Conservation (phyloP, 164 flowering plant genomes). For the Macadamia tetraphylla region DNA sequence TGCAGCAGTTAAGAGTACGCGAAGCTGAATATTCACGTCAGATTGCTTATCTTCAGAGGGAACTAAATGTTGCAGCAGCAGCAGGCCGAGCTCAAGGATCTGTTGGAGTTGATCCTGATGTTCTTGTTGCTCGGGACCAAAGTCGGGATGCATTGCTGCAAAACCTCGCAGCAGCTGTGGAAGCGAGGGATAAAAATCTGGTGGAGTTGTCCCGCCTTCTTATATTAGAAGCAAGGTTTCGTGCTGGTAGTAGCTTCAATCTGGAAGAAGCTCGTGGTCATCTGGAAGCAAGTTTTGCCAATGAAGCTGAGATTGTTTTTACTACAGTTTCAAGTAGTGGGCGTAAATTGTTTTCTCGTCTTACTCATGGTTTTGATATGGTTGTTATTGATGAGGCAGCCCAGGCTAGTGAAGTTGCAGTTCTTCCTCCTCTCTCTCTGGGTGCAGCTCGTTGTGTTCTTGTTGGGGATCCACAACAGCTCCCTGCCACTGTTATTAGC, state of each 20-base stretch:
- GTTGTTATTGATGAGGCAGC: slow-evolving; percentile 62
- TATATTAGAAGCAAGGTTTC: slow-evolving; percentile 51
- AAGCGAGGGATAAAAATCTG: slow-evolving; percentile 55
- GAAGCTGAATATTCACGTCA: slow-evolving; percentile 52
- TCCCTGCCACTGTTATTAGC: slow-evolving; percentile 84
- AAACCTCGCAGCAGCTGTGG: slow-evolving; percentile 64
- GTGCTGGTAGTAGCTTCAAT: slow-evolving; percentile 46
- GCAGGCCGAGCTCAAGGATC: slow-evolving; percentile 63
- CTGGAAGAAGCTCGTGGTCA: slow-evolving; percentile 65
- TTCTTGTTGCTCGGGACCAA: slow-evolving; percentile 61
- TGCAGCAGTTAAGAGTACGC: slow-evolving; percentile 46
- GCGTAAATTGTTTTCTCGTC: slow-evolving; percentile 67
- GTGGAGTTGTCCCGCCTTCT: slow-evolving; percentile 68
- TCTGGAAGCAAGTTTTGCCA: slow-evolving; percentile 81
- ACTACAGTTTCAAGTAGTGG: slow-evolving; percentile 82
- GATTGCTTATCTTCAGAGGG: slow-evolving; percentile 46
- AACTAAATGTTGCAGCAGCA: slow-evolving; percentile 47
- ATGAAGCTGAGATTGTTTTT: slow-evolving; percentile 79
- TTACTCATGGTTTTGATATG: slow-evolving; percentile 82
- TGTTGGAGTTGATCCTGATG: slow-evolving; percentile 75
- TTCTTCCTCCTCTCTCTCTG: slow-evolving; percentile 47
- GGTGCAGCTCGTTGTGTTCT: slow-evolving; percentile 60
- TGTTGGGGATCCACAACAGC: slow-evolving; percentile 48
- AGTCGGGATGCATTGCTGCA: slow-evolving; percentile 59
- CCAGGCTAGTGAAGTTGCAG: slow-evolving; percentile 72